These are phyloP conservation scores for Mucor sp. DNA, from an alignment of 371 early-diverging fungal genomes.

Conservation along the genomic window DNA sequence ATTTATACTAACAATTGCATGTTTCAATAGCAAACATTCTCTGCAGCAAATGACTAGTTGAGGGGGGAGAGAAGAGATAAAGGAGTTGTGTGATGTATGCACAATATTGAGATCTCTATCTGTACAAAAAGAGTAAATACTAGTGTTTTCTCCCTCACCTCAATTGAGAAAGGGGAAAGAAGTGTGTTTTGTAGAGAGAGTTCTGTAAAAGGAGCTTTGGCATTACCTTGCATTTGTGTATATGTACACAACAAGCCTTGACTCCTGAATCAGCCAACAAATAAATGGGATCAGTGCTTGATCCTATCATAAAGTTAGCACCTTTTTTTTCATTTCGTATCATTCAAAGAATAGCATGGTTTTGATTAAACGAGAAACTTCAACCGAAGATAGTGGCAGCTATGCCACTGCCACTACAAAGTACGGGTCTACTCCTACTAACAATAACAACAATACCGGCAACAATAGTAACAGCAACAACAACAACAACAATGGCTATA, in stretches of 20 bases:
- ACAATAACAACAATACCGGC: slow-evolving; percentile 6
- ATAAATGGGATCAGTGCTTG: slow-evolving; percentile 2
- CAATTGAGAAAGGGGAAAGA: too few species aligned
- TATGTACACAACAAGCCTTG: neutral
- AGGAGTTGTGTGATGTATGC: neutral
- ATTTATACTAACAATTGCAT: neutral
- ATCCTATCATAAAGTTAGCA: neutral
- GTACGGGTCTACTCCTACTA: slow-evolving; percentile 9
- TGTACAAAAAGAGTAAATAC: neutral
- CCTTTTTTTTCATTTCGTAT: neutral
- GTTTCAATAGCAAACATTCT: neutral
- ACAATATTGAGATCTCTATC: neutral
- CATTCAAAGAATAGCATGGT: neutral
- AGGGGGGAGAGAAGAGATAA: neutral
- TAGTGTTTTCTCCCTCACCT: neutral
- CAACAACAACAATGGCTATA: slow-evolving; percentile 8
- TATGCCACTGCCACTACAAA: slow-evolving; percentile 5
- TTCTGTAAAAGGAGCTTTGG: slow-evolving; percentile 5
- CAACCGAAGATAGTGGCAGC: neutral
- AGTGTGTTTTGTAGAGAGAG: neutral
- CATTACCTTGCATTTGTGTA: slow-evolving; percentile 7
- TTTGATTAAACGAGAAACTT: slow-evolving; percentile 9
- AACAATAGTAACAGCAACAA: neutral
- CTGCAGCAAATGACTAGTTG: neutral
- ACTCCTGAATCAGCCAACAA: neutral